phyloP scores from a whole-genome alignment of 352 stramenopile species.

The Ophiocytium majus region DNA sequence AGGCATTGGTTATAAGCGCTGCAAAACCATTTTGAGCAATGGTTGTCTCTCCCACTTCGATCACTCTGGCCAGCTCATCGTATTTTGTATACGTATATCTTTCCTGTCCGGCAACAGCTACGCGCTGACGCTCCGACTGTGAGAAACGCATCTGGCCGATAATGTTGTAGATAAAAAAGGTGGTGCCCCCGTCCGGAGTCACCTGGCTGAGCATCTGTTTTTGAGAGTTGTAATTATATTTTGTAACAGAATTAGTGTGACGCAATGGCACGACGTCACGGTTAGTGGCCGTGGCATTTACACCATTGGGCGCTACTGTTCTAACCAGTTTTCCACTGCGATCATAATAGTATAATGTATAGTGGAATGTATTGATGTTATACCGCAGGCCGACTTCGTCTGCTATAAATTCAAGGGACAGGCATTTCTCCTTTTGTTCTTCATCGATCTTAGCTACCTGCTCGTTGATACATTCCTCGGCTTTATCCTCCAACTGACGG shows the following conservation, averaged over 20 bases:
- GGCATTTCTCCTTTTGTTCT: no score
- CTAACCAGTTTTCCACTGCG: background rate
- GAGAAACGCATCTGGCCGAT: constrained; percentile 8
- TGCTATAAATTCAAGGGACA: no score
- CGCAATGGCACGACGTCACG: no score
- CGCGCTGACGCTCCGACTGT: no score
- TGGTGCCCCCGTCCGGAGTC: background rate
- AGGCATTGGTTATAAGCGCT: background rate
- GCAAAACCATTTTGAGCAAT: background rate
- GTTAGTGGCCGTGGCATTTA: background rate
- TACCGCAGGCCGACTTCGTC: no score
- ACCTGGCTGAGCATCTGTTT: background rate
- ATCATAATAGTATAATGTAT: constrained; percentile 16
- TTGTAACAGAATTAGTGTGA: background rate
- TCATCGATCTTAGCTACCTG: no score
- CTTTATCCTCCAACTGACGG: no score
- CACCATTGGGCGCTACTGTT: background rate
- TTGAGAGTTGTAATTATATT: constrained; percentile 1
- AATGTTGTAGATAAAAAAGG: background rate
- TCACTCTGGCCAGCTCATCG: background rate
- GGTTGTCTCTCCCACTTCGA: background rate
- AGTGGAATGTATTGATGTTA: no score
- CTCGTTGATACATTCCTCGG: no score
- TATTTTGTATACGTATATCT: constrained; percentile 8
- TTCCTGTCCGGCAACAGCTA: no score